Base-by-base conservation (phyloP, 2,329 filamentous ascomycete genomes). In the Claviceps lovelessii region DNA sequence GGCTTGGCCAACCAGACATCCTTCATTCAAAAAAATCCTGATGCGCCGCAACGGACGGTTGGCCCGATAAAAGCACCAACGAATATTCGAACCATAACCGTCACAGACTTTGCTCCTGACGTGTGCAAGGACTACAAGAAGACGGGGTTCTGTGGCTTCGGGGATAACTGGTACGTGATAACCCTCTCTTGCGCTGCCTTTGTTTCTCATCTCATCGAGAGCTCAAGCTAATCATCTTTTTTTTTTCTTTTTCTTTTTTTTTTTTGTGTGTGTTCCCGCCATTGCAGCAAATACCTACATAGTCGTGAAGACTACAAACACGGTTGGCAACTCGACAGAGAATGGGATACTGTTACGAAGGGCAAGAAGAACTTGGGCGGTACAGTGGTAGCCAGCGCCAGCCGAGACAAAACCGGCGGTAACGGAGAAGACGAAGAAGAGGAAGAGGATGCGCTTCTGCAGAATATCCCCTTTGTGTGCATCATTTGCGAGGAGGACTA, bases 61-160 rank as follows among this genome's bases (percentile, higher is more conserved):
- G 93, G 93, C 0, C 93, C 93, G 0, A 78, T 94, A 58, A 95
- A 95, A 69, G 86, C 87, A 1, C 79, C 91, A 0, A 87, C 88
- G 1, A 97, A 97, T 63, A 84, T 98, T 55, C 83, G 93, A 52
- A 95, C 87, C 2, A 85, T 95, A 59, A 97, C 90, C 0, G 79
- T 91, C 7, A 95, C 83, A 37, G 93, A 98, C 66, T 97, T 88
- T 66, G 85, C 87, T 0, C 89, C 91, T 0, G 91, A 97, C 61
- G 87, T 95, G 0, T 98, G 93, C 71, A 97, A 97, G 68, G 93
- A 97, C 66, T 93, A 88, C 70, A 91, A 91, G 61, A 79, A 87
- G 63, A 93, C 84, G 0, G 85, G 85, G 0, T 65, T 60, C 15
- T 70, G 67, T 44, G 67, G 67, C 0, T 69, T 62, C 13, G 65